phyloP scores from a whole-genome alignment of 169 alveolate genomes.

The Cystoisospora suis region DNA sequence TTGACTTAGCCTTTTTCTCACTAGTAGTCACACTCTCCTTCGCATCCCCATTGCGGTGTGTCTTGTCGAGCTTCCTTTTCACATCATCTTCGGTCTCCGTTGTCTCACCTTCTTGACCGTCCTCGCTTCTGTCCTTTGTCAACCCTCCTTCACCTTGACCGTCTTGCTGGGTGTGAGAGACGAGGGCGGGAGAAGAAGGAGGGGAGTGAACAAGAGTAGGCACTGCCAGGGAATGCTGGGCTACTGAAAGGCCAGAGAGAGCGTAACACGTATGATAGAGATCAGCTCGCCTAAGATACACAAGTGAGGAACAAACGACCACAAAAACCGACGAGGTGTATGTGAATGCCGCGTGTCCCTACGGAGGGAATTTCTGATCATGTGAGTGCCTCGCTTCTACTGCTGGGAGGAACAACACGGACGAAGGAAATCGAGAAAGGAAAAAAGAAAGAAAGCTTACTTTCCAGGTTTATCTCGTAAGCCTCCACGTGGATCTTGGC shows the following conservation, averaged over 20 bases:
- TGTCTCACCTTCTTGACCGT: neutral
- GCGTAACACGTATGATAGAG: slow-evolving; percentile 91
- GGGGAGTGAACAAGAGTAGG: neutral
- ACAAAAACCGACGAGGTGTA: neutral
- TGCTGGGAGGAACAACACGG: neutral
- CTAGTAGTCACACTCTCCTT: neutral
- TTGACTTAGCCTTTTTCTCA: neutral
- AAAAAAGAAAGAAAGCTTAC: slow-evolving; percentile 44
- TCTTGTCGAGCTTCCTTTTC: neutral
- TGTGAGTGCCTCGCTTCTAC: neutral
- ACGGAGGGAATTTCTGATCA: neutral
- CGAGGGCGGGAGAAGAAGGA: neutral
- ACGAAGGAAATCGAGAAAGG: neutral
- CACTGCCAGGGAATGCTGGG: slow-evolving; percentile 13
- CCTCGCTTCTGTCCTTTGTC: neutral
- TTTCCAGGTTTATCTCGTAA: slow-evolving; percentile 92
- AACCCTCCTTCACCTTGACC: neutral
- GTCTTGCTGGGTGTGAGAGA: neutral
- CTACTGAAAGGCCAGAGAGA: slow-evolving; percentile 82
- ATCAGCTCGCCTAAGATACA: slow-evolving; percentile 73
- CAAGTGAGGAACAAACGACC: neutral
- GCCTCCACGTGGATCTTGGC: slow-evolving; percentile 79
- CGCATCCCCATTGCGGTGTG: neutral
- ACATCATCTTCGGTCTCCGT: neutral
- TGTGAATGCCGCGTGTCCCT: neutral